Evolutionary conservation across 257 asterid species (phyloP).

Genomic region (Schizonepeta tenuifolia): DNA sequence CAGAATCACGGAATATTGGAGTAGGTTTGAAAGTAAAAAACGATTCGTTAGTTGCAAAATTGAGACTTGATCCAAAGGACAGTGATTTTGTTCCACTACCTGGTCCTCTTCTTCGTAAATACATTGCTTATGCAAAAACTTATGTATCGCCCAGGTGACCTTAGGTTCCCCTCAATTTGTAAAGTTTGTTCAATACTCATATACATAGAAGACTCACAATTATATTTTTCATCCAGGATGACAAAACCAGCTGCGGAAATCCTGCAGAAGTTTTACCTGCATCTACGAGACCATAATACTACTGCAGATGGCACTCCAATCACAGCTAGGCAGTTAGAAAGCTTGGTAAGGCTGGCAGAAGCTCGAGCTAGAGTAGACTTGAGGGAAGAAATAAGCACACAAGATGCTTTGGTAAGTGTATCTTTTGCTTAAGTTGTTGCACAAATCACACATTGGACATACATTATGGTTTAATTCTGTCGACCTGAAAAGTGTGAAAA

Average conservation of each 20-base stretch:
- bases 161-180: constrained; percentile 30
- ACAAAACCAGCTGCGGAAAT: constrained; percentile 91
- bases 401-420: constrained; percentile 84
- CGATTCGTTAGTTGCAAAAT: constrained; percentile 68
- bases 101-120: constrained; percentile 89
- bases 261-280: constrained; percentile 88
- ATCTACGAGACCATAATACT: constrained; percentile 74
- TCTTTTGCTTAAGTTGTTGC: constrained; percentile 5
- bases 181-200: constrained; percentile 25
- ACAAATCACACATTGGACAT: not conserved
- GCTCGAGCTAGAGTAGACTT: constrained; percentile 97
- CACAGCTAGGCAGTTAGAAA: constrained; percentile 97
- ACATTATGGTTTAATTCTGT: not conserved
- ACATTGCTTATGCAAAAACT: constrained; percentile 91
- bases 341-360: constrained; percentile 91
- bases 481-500: too few relatives aligned
- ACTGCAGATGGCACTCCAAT: constrained; percentile 93
- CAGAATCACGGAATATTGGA: constrained; percentile 58
- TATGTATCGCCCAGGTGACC: constrained; percentile 83
- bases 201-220: constrained; percentile 27
- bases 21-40: constrained; percentile 49
- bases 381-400: constrained; percentile 82
- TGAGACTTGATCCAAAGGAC: constrained; percentile 86
- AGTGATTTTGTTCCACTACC: constrained; percentile 90
- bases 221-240: constrained; percentile 64